These are phyloP conservation scores for Candida arabinofermentans DNA, from an alignment of 805 yeast species.

Conservation along the genomic window DNA sequence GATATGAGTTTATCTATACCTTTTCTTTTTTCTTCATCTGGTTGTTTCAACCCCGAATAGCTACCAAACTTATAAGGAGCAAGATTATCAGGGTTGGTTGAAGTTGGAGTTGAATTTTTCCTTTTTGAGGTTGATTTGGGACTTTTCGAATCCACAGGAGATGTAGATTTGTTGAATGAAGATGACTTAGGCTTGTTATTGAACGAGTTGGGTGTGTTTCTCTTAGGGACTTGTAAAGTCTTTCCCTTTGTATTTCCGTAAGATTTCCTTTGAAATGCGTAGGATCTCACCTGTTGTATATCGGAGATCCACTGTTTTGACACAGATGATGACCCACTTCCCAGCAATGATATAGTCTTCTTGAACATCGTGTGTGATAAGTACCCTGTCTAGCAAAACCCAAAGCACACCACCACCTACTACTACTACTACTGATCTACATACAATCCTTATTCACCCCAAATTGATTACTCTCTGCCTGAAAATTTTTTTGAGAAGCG, in stretches of 20 bases:
- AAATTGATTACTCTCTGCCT: too few species aligned
- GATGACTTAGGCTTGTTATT: too few species aligned
- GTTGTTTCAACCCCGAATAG: constrained; percentile 43
- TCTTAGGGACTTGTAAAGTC: constrained; percentile 14
- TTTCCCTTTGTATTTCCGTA: constrained; percentile 7
- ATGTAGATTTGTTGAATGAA: too few species aligned
- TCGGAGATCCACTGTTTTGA: background rate
- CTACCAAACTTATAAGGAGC: constrained; percentile 42
- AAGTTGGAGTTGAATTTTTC: background rate
- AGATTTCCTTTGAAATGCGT: constrained; percentile 1
- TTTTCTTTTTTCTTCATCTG: constrained; percentile 31
- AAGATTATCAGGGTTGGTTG: constrained; percentile 8
- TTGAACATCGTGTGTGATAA: background rate
- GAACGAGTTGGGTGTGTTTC: background rate
- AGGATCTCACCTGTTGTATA: background rate
- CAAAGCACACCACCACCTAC: too few species aligned
- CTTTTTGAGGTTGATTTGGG: background rate
- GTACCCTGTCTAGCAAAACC: too few species aligned
- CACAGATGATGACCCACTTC: background rate
- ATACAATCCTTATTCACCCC: too few species aligned
- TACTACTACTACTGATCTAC: too few species aligned
- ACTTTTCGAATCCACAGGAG: too few species aligned
- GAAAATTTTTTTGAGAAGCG: background rate
- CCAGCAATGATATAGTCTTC: background rate
- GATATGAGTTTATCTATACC: constrained; percentile 37